Base-by-base conservation (phyloP, 768 basidiomycete genomes). In the Mycena pura region DNA sequence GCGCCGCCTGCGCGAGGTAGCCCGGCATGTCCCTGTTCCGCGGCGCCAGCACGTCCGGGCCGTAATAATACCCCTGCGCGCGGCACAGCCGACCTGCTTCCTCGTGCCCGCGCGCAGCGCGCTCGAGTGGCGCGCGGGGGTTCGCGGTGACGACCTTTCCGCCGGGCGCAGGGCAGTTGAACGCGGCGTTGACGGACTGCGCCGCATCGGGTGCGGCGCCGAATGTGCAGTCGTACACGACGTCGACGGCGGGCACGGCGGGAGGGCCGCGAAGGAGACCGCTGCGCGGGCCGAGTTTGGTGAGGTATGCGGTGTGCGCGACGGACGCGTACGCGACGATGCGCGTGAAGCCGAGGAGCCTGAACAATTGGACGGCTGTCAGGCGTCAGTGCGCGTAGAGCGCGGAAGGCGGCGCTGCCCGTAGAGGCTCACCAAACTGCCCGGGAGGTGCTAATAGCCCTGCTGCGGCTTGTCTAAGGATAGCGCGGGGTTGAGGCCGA, bases 311-410 rank as follows among this genome's bases (percentile, higher is more conserved):
- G 27, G 76, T 70, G n/a, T 76, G 69, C 17, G 77, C 77, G 24
- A 74, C 73, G 29, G 79, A 73, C 8, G 76, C 72, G 36, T 76
- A 70, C 27, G 62, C 78, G 47, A 66, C 70, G 53, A 76, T 75
- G 7, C 72, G 74, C 6, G 72, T 76, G 62, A 79, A 81, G 31
- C 80, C 79, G 8, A 76, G 76, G 57, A 78, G 70, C 62, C 74
- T 78, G 7, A 76, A 76, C 1, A 80, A 53, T 65, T 79, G 79
- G 46, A 81, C 73, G 15, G 62, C 79, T 46, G 25, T 4, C 7
- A 14, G 5, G 31, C 28, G 7, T 19, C 14, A 22, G 14, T 34
- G 14, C 10, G 15, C 15, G 6, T 24, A 1, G 29, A 15, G 6
- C 14, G 40, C 1, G 9, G 27, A 24, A 22, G 10, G 15, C 29